Evolutionary conservation across 352 stramenopile genomes (phyloP).

Genomic region (Thalassiosira mediterranea): DNA sequence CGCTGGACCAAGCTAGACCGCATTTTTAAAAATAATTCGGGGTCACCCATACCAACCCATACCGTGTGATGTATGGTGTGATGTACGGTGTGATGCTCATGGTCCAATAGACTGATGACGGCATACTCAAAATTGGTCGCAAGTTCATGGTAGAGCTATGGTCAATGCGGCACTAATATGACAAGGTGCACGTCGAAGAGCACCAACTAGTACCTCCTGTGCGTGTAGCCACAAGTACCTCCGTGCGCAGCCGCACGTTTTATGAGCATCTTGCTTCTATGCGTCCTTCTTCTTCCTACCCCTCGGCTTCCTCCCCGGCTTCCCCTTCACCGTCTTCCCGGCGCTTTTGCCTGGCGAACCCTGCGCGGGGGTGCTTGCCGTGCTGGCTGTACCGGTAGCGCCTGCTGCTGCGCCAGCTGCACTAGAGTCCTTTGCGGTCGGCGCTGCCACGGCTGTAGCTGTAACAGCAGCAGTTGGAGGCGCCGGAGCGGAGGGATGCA

Average conservation of each 20-base stretch:
- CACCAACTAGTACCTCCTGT: neutral
- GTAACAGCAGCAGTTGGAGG: slow-evolving; percentile 6
- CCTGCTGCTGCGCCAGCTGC: slow-evolving; percentile 10
- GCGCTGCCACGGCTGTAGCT: slow-evolving; percentile 5
- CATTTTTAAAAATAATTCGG: too few relatives aligned
- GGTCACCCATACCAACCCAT: too few relatives aligned
- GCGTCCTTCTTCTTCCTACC: too few relatives aligned
- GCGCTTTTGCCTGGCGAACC: neutral
- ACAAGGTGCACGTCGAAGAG: neutral
- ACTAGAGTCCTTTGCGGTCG: too few relatives aligned
- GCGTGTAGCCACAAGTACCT: neutral
- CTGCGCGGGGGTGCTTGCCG: neutral
- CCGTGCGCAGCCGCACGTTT: neutral
- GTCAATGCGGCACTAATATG: too few relatives aligned
- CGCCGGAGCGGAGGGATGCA: too few relatives aligned
- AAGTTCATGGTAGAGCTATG: too few relatives aligned
- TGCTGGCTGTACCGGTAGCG: slow-evolving; percentile 1
- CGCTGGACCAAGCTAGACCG: too few relatives aligned
- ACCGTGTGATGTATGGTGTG: too few relatives aligned
- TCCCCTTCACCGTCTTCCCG: slow-evolving; percentile 5
- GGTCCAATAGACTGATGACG: neutral
- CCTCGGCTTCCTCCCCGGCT: neutral
- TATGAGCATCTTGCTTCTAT: too few relatives aligned
- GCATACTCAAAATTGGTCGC: neutral
- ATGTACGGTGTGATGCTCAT: neutral